These are phyloP conservation scores for Scheffersomyces lignicola DNA, from an alignment of 1,139 yeast genomes.

Conservation along the genomic window DNA sequence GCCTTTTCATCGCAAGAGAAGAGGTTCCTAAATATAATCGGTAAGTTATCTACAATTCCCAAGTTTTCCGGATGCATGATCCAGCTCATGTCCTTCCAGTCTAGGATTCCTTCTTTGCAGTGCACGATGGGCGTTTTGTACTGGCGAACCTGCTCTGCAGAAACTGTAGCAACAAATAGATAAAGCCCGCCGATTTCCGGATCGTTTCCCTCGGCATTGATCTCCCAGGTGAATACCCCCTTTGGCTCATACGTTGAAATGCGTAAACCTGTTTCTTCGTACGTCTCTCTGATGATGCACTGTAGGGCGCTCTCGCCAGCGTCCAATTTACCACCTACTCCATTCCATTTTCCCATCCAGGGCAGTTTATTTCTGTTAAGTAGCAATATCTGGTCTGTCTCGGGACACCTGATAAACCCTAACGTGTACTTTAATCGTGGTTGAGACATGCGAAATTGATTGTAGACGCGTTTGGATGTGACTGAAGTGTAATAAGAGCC, in stretches of 20 bases:
- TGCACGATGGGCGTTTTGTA: slow-evolving; percentile 28
- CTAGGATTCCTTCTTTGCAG: slow-evolving; percentile 45
- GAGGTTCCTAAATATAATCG: slow-evolving; percentile 27
- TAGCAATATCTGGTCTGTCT: slow-evolving; percentile 32
- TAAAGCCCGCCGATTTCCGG: slow-evolving; percentile 40
- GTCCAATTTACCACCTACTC: slow-evolving; percentile 51
- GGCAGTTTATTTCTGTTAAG: slow-evolving; percentile 47
- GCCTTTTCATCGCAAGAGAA: slow-evolving; percentile 24
- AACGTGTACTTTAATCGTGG: slow-evolving; percentile 30
- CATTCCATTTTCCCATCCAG: slow-evolving; percentile 57
- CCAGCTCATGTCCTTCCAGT: slow-evolving; percentile 47
- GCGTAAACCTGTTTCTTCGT: slow-evolving; percentile 46
- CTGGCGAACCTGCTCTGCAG: slow-evolving; percentile 21
- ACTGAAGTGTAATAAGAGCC: not conserved
- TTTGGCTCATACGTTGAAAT: slow-evolving; percentile 28
- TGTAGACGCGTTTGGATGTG: not conserved
- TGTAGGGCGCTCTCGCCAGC: slow-evolving; percentile 33
- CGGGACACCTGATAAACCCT: slow-evolving; percentile 38
- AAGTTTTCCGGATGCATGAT: slow-evolving; percentile 35
- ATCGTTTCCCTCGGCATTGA: slow-evolving; percentile 17
- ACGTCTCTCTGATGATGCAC: slow-evolving; percentile 44
- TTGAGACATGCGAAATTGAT: slow-evolving; percentile 4
- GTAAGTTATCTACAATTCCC: slow-evolving; percentile 47
- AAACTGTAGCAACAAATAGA: slow-evolving; percentile 39
- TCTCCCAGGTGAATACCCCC: slow-evolving; percentile 42